A percentile compares a stretch with the other conserved stretches of the same genome.
phyloP scores from a whole-genome alignment of 1,284 basidiomycete genomes.

The Ceratorhiza oryzae-sativae region DNA sequence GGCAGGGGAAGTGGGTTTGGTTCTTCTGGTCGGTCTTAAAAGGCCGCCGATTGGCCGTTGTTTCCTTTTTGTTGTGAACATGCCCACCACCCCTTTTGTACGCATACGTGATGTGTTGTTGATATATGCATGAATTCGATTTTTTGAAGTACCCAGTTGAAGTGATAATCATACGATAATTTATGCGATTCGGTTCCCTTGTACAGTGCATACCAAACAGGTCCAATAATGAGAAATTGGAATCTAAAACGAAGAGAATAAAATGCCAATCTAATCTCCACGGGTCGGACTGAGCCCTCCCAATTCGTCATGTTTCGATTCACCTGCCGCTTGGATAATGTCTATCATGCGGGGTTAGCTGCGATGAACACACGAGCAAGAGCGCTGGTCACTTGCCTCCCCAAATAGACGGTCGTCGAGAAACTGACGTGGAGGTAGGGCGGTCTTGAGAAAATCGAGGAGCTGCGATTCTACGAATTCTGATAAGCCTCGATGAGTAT shows the following conservation, averaged over 20 bases:
- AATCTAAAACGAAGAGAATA: not conserved
- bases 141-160: conserved; percentile 2
- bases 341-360: not conserved
- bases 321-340: conserved; percentile 33
- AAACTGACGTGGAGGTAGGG: conserved; percentile 9
- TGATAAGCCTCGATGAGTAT: too few relatives aligned
- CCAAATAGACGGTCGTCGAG: conserved; percentile 33
- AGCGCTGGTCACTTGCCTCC: conserved; percentile 3
- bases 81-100: conserved; percentile 25
- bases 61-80: conserved; percentile 16
- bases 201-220: conserved; percentile 6
- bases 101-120: conserved; percentile 18
- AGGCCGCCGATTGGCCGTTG: not conserved
- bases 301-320: conserved; percentile 17
- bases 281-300: not conserved
- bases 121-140: conserved; percentile 38
- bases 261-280: conserved; percentile 3
- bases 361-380: not conserved
- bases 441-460: conserved; percentile 21
- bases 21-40: conserved; percentile 23
- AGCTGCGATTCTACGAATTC: not conserved
- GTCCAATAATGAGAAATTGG: conserved; percentile 1
- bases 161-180: conserved; percentile 36
- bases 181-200: conserved; percentile 26
- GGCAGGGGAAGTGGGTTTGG: conserved; percentile 36